phyloP scores from a whole-genome alignment of 208 protist genomes.

The Crithidia brevicula region DNA sequence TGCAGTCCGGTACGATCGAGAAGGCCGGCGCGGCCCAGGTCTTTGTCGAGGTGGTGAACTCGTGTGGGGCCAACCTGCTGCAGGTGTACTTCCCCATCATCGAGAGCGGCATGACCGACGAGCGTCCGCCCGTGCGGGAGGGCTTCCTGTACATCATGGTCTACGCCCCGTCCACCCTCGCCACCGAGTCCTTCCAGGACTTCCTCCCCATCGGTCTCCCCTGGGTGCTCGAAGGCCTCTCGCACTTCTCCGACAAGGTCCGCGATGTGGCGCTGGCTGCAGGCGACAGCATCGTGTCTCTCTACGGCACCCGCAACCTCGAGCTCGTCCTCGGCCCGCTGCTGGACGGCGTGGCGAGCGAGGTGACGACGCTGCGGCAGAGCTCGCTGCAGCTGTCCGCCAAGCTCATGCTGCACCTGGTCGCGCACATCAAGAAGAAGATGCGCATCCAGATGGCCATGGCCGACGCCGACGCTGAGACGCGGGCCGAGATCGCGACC shows the following conservation, averaged over 20 bases:
- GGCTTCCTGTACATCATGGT: constrained; percentile 94
- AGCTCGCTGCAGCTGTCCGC: constrained; percentile 89
- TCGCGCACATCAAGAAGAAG: constrained; percentile 85
- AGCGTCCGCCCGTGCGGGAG: constrained; percentile 86
- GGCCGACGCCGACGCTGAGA: constrained; percentile 40
- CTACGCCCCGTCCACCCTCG: constrained; percentile 88
- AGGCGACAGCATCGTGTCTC: constrained; percentile 89
- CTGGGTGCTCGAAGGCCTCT: constrained; percentile 90
- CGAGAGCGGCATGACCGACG: constrained; percentile 77
- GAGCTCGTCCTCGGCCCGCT: constrained; percentile 83
- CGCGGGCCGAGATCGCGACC: constrained; percentile 31
- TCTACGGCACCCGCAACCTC: constrained; percentile 89
- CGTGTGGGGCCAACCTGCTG: constrained; percentile 69
- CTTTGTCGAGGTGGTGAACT: constrained; percentile 86
- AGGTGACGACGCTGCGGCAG: constrained; percentile 86
- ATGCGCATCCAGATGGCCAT: constrained; percentile 78
- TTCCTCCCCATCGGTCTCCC: constrained; percentile 86
- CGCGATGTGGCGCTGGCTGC: constrained; percentile 87
- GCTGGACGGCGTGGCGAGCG: constrained; percentile 77
- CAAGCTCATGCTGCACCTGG: constrained; percentile 91
- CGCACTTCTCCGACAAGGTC: constrained; percentile 91
- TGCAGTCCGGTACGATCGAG: constrained; percentile 77
- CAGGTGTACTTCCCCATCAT: constrained; percentile 70
- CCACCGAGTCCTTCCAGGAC: constrained; percentile 64
- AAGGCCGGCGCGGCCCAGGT: constrained; percentile 92